These are phyloP conservation scores for Schizochytrium sp. DNA, from an alignment of 108 stramenopile genomes.

Conservation along the genomic window DNA sequence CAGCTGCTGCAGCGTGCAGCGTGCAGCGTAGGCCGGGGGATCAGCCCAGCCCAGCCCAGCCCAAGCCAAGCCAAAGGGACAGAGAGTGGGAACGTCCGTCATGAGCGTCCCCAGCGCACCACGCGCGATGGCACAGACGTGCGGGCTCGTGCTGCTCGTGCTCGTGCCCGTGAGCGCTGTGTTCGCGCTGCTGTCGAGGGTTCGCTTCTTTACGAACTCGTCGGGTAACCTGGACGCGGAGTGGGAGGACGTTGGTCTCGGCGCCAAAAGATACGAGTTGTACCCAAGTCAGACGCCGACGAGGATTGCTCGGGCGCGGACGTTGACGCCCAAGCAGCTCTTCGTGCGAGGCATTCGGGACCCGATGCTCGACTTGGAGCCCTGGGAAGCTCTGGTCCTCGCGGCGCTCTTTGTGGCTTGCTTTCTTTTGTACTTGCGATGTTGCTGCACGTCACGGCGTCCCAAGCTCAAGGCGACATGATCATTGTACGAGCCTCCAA, in stretches of 20 bases:
- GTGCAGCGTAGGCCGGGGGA: too few relatives aligned
- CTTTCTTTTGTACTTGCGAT: too few relatives aligned
- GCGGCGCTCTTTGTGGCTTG: too few relatives aligned
- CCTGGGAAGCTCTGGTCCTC: background rate
- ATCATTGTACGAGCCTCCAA: too few relatives aligned
- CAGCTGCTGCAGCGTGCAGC: too few relatives aligned
- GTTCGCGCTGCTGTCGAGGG: background rate
- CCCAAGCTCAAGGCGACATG: too few relatives aligned
- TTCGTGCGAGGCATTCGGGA: background rate
- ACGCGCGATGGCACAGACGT: background rate
- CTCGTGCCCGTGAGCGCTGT: background rate
- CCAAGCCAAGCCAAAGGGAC: too few relatives aligned
- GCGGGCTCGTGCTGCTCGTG: background rate
- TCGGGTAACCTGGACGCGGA: slow-evolving; percentile 1
- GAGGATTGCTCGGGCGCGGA: background rate
- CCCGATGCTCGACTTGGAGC: background rate
- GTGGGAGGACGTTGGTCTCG: background rate
- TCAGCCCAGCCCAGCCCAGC: too few relatives aligned
- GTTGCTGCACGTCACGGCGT: too few relatives aligned
- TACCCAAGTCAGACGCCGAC: background rate
- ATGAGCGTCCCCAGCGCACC: too few relatives aligned
- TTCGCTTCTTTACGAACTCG: background rate
- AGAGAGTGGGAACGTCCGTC: too few relatives aligned
- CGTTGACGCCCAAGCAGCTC: background rate
- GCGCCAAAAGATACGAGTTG: background rate